A percentile compares a stretch with the other conserved stretches of the same genome.
Conservation (phyloP, 2,329 filamentous ascomycete genomes). For the Calonectria crousiana region DNA sequence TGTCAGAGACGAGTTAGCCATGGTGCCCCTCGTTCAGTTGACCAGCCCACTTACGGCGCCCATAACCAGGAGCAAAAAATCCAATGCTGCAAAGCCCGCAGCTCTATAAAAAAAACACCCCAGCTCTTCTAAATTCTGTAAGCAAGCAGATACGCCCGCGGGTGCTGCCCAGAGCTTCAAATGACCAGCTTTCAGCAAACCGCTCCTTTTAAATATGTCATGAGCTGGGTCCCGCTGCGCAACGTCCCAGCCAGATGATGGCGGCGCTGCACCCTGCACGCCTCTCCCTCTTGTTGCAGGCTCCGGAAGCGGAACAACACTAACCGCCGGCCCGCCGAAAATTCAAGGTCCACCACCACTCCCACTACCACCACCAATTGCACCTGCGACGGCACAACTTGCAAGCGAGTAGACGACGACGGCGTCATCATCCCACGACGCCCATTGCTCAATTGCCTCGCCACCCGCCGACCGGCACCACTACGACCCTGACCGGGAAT, state of each 20-base stretch:
- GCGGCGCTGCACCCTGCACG: conserved; percentile 28
- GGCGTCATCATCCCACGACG: conserved; percentile 27
- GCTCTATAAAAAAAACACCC: not conserved
- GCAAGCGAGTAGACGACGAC: not conserved
- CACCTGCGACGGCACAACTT: not conserved
- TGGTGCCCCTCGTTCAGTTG: conserved; percentile 44
- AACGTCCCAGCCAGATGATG: conserved; percentile 20
- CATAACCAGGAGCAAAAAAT: conserved; percentile 12
- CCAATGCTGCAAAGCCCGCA: not conserved
- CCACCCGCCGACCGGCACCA: conserved; percentile 12
- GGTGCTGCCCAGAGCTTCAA: not conserved
- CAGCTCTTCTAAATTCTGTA: not conserved
- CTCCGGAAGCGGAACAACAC: conserved; percentile 50
- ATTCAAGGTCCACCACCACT: conserved; percentile 33
- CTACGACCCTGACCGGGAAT: conserved; percentile 1
- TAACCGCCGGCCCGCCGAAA: conserved; percentile 34
- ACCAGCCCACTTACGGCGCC: conserved; percentile 42
- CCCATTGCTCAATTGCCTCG: conserved; percentile 8
- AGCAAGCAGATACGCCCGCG: not conserved
- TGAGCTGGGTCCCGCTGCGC: conserved; percentile 9
- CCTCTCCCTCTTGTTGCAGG: conserved; percentile 18
- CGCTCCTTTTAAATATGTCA: conserved; percentile 11
- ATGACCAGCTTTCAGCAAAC: not conserved
- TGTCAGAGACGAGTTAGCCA: conserved; percentile 39
- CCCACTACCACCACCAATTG: conserved; percentile 20